Evolutionary conservation across 139 green algal species (phyloP).

Genomic region (Diplosphaera chodatii): DNA sequence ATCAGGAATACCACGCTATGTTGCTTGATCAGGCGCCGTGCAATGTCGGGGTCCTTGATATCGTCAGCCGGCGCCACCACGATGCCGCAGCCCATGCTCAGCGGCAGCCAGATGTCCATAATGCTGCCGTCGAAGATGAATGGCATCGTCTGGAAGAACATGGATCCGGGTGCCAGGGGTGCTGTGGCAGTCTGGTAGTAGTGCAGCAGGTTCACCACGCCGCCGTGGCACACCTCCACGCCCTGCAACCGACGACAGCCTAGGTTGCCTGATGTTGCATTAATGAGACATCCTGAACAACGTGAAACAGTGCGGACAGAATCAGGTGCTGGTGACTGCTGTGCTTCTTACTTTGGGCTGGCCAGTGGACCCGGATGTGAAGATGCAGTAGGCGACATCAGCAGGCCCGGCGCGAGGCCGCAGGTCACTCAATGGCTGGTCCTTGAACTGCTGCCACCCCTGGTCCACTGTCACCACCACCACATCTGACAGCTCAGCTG

Average conservation of each 20-base stretch:
- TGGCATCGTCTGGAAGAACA: slow-evolving; percentile 27
- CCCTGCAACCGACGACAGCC: not conserved
- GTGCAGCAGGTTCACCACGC: slow-evolving; percentile 1
- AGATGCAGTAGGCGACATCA: slow-evolving; percentile 50
- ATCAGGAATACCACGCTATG: slow-evolving; percentile 4
- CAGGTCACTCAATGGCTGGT: not conserved
- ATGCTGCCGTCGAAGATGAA: not conserved
- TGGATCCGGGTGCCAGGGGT: slow-evolving; percentile 10
- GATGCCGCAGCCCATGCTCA: not conserved
- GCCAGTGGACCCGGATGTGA: slow-evolving; percentile 56
- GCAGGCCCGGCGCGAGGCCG: not conserved
- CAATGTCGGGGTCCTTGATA: slow-evolving; percentile 5
- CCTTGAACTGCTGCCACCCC: not conserved
- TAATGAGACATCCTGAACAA: no score
- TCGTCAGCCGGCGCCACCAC: not conserved
- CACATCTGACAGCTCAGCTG: not conserved
- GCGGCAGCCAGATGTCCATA: not conserved
- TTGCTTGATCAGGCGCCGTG: slow-evolving; percentile 3
- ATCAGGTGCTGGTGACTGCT: slow-evolving; percentile 15
- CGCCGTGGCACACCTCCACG: not conserved
- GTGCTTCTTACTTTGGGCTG: slow-evolving; percentile 37
- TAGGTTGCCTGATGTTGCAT: no score
- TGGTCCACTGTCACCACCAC: slow-evolving; percentile 8
- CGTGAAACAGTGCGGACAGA: slow-evolving; percentile 12
- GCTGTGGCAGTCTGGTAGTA: not conserved